phyloP scores from a whole-genome alignment of 352 stramenopile genomes.

The Aphanomyces stellatus region DNA sequence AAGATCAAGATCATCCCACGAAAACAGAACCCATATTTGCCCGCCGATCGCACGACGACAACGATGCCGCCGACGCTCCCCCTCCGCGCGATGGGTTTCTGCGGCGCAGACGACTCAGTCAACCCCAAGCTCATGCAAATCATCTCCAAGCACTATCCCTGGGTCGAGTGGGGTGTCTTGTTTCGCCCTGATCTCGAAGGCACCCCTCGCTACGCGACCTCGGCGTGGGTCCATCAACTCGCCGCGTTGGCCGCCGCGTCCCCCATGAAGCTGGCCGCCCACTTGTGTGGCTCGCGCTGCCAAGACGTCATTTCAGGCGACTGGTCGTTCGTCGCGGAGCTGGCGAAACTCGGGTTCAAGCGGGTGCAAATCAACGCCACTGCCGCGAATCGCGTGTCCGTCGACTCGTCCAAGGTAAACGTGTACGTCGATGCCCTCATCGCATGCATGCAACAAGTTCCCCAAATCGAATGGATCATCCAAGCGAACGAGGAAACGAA shows the following conservation, averaged over 20 bases:
- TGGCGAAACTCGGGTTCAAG: conserved; percentile 43
- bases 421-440: conserved; percentile 31
- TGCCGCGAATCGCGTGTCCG: conserved; percentile 47
- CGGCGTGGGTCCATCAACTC: conserved; percentile 11
- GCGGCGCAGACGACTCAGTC: conserved; percentile 68
- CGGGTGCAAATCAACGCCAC: conserved; percentile 79
- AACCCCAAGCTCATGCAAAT: conserved; percentile 38
- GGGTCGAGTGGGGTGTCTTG: conserved; percentile 65
- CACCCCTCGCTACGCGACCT: conserved; percentile 47
- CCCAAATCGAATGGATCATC: conserved; percentile 64
- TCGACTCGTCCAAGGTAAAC: conserved; percentile 21
- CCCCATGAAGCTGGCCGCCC: conserved; percentile 48
- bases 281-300: conserved; percentile 58
- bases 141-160: conserved; percentile 36
- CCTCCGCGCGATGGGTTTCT: conserved; percentile 45
- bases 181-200: conserved; percentile 58
- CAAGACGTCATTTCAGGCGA: conserved; percentile 55
- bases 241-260: conserved; percentile 17
- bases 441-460: conserved; percentile 25
- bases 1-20: too few species aligned
- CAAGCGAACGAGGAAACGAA: conserved; percentile 69
- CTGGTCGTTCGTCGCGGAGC: conserved; percentile 33
- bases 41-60: too few species aligned
- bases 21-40: background rate
- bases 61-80: background rate